Conservation (phyloP, 2,329 filamentous ascomycete species). For the Hansfordia pulvinata region DNA sequence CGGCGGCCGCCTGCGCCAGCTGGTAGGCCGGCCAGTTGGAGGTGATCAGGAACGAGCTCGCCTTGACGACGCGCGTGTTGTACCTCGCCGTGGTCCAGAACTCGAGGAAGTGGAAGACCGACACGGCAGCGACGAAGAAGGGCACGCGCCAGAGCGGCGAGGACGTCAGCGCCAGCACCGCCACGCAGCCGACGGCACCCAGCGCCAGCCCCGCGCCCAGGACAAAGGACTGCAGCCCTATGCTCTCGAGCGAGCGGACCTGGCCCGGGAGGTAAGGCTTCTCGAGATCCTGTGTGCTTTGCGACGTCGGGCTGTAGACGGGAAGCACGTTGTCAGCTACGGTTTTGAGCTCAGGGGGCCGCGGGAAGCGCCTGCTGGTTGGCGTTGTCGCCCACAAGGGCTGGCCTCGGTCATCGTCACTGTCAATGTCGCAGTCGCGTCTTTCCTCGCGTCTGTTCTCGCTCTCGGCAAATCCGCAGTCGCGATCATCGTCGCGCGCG, state of each 20-base stretch:
- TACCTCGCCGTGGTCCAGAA: slow-evolving; percentile 80
- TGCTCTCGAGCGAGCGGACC: slow-evolving; percentile 43
- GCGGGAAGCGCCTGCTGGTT: no score
- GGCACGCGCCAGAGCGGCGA: slow-evolving; percentile 46
- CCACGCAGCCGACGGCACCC: slow-evolving; percentile 40
- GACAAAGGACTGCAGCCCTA: slow-evolving; percentile 42
- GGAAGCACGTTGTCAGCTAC: no score
- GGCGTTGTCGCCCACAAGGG: no score
- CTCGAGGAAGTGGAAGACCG: slow-evolving; percentile 88
- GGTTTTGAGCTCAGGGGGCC: no score
- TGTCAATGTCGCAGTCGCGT: no score
- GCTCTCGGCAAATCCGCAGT: no score
- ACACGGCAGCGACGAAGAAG: slow-evolving; percentile 56
- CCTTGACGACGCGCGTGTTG: slow-evolving; percentile 61
- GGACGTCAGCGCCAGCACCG: slow-evolving; percentile 23
- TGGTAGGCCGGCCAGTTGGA: slow-evolving; percentile 78
- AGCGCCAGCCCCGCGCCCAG: slow-evolving; percentile 33
- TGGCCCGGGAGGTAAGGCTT: slow-evolving; percentile 29
- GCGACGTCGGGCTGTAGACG: no score
- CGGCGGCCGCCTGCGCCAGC: slow-evolving; percentile 64
- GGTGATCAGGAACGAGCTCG: slow-evolving; percentile 70
- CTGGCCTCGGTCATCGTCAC: no score
- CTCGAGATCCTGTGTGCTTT: no score
- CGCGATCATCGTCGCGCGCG: no score
- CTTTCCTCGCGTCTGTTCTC: no score